Evolutionary conservation across 805 yeast genomes (phyloP).

Genomic region (Starmerella gropengiesseri): DNA sequence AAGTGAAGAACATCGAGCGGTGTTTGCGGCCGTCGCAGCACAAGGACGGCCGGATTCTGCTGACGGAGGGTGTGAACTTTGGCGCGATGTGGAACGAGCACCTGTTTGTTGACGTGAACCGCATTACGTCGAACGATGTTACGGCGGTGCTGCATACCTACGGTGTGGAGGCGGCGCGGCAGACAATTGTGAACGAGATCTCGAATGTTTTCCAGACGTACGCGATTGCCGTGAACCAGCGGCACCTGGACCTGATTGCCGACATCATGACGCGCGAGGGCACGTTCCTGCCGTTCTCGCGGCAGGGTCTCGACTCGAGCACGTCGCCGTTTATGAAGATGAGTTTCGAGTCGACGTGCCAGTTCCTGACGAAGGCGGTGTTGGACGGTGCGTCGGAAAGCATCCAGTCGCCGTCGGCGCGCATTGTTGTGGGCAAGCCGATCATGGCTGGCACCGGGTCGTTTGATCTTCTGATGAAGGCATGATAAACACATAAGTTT

Average conservation of each 20-base stretch:
- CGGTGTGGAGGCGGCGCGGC: constrained; percentile 98
- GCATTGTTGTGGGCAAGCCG: constrained; percentile 84
- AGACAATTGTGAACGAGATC: constrained; percentile 91
- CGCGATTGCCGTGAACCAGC: constrained; percentile 82
- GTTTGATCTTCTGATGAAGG: constrained; percentile 51
- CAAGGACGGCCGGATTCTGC: constrained; percentile 61
- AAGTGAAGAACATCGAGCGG: constrained; percentile 82
- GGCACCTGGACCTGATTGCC: constrained; percentile 94
- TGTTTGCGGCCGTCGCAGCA: constrained; percentile 73
- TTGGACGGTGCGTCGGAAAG: constrained; percentile 82
- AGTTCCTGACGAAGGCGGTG: constrained; percentile 92
- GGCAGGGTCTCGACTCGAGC: constrained; percentile 95
- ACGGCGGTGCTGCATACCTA: constrained; percentile 80
- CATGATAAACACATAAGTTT: not conserved
- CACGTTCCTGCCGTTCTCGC: constrained; percentile 86
- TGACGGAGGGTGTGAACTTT: constrained; percentile 98
- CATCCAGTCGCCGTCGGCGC: constrained; percentile 82
- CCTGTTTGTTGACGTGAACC: constrained; percentile 80
- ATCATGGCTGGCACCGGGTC: constrained; percentile 92
- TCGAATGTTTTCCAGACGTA: constrained; percentile 91
- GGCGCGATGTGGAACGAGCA: constrained; percentile 97
- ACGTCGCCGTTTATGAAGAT: constrained; percentile 96
- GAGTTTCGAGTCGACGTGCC: constrained; percentile 98
- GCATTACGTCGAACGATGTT: constrained; percentile 84
- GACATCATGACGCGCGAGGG: constrained; percentile 99